phyloP scores from a whole-genome alignment of 2,329 filamentous ascomycete species.

The Arthrobotrys megalospora region DNA sequence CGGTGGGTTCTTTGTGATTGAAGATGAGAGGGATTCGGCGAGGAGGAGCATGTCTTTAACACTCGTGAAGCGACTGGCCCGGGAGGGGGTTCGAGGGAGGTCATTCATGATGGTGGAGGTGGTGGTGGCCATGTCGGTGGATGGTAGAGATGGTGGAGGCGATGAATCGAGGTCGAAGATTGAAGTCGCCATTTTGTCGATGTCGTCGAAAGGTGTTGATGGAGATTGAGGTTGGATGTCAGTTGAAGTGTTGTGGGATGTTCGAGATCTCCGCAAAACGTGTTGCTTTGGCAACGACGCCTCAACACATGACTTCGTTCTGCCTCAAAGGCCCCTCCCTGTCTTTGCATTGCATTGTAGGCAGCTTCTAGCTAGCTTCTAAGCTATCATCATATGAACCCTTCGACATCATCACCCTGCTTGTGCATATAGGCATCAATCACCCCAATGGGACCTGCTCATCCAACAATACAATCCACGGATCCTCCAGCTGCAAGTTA shows the following conservation, averaged over 20 bases:
- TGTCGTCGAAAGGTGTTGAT: neutral
- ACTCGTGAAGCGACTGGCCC: slow-evolving; percentile 40
- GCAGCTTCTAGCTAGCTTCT: too few species aligned
- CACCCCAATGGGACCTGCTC: slow-evolving; percentile 23
- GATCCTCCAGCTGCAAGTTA: neutral
- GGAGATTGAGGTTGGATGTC: slow-evolving; percentile 8
- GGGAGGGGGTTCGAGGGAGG: slow-evolving; percentile 33
- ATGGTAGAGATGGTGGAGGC: slow-evolving; percentile 3
- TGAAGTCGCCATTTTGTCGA: slow-evolving; percentile 5
- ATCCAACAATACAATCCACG: slow-evolving; percentile 24
- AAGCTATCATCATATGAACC: too few species aligned
- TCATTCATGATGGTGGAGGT: neutral
- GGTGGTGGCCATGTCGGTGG: neutral
- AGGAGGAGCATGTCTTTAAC: slow-evolving; percentile 53
- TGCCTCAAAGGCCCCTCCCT: neutral
- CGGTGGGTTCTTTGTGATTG: neutral
- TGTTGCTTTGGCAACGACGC: slow-evolving; percentile 60
- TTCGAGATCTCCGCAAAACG: slow-evolving; percentile 4
- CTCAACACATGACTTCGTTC: slow-evolving; percentile 56
- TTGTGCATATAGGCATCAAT: slow-evolving; percentile 48
- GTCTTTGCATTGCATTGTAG: too few species aligned
- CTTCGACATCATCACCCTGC: slow-evolving; percentile 9
- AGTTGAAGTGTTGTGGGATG: slow-evolving; percentile 20
- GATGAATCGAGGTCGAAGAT: slow-evolving; percentile 6
- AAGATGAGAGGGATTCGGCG: neutral